A percentile compares a stretch with the other conserved stretches of the same genome.
These are phyloP conservation scores for Alternaria hordeiaustralica DNA, from an alignment of 2,329 filamentous ascomycete genomes.

Conservation along the genomic window DNA sequence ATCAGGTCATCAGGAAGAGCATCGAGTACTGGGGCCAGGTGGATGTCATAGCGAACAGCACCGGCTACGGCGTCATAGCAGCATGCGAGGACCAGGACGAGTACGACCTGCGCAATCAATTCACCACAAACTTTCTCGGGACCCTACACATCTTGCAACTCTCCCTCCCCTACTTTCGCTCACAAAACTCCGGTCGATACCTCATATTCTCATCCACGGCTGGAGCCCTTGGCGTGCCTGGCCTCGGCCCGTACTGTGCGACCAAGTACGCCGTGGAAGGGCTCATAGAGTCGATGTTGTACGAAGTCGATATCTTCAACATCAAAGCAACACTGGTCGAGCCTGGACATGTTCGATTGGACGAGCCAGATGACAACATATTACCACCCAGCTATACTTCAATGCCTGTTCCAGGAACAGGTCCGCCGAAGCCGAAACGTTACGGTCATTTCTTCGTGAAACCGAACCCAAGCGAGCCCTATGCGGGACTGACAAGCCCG, in stretches of 20 bases:
- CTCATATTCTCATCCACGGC: conserved; percentile 94
- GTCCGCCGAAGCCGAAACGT: conserved; percentile 64
- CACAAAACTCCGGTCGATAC: conserved; percentile 77
- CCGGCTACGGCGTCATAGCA: conserved; percentile 93
- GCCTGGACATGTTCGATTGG: conserved; percentile 84
- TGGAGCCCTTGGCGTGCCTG: conserved; percentile 91
- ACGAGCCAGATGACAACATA: conserved; percentile 70
- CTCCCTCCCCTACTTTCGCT: conserved; percentile 85
- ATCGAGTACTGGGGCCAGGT: conserved; percentile 79
- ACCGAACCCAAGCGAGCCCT: conserved; percentile 76
- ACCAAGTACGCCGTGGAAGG: conserved; percentile 98
- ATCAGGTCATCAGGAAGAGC: conserved; percentile 71
- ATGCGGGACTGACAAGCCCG: conserved; percentile 77
- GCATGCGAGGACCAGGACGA: conserved; percentile 97
- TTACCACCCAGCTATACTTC: conserved; percentile 25
- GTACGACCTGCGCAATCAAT: conserved; percentile 91
- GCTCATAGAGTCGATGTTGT: conserved; percentile 93
- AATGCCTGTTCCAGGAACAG: conserved; percentile 41
- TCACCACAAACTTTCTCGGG: conserved; percentile 97
- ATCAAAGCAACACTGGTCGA: conserved; percentile 94
- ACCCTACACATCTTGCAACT: conserved; percentile 91
- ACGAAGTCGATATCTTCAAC: conserved; percentile 90
- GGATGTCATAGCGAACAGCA: conserved; percentile 88
- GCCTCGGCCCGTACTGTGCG: conserved; percentile 91
- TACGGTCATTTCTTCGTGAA: conserved; percentile 96